Percentiles rank a stretch among this genome's conserved stretches.
Evolutionary conservation across 169 alveolate species (phyloP).

Genomic region (Besnoitia besnoiti): DNA sequence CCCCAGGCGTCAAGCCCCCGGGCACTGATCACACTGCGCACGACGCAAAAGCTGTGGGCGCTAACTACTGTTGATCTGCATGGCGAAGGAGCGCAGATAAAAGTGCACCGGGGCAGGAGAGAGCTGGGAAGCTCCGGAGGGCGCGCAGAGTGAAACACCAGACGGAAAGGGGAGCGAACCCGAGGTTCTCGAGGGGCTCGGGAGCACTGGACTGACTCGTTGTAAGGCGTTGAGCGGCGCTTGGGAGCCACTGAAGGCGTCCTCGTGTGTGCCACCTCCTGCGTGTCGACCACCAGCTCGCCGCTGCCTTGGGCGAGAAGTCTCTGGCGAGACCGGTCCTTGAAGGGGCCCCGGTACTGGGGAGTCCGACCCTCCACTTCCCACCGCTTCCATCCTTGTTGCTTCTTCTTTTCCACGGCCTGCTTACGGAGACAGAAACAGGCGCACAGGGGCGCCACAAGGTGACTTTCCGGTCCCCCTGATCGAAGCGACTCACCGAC

Average conservation of each 20-base stretch:
- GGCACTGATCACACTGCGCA: no score
- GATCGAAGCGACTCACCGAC: no score
- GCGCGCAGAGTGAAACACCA: no score
- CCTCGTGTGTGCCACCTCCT: neutral
- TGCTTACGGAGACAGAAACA: no score
- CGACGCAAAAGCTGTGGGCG: no score
- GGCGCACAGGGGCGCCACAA: no score
- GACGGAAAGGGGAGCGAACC: neutral
- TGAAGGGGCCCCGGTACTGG: conserved; percentile 30
- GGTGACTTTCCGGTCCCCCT: no score
- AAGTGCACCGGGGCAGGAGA: no score
- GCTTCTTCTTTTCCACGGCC: neutral
- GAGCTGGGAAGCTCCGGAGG: no score
- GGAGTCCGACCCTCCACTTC: conserved; percentile 25
- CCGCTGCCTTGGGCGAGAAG: neutral
- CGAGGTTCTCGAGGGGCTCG: neutral
- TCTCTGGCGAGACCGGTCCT: neutral
- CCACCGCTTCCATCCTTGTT: conserved; percentile 5
- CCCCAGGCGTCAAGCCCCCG: no score
- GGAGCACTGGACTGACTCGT: neutral
- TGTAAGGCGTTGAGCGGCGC: conserved; percentile 14
- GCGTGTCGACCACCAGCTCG: neutral
- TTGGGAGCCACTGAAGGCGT: neutral
- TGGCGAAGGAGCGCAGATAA: no score
- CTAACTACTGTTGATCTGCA: no score